phyloP scores from a whole-genome alignment of 768 basidiomycete species.

The Lactarius trivialis region DNA sequence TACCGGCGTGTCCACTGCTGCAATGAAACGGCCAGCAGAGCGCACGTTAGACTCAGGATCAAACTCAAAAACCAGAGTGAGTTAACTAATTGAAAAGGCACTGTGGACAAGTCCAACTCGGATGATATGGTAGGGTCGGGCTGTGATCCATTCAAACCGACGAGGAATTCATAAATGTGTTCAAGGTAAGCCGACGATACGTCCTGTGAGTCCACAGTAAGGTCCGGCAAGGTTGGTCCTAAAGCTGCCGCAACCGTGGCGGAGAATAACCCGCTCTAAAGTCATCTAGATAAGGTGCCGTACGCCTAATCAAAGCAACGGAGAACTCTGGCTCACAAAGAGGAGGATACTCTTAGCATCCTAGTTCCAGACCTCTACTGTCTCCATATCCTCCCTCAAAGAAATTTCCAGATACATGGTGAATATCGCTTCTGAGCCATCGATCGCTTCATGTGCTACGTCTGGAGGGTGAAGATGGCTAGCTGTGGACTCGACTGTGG shows the following conservation, averaged over 20 bases:
- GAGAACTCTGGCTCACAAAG: background rate
- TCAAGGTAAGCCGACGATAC: background rate
- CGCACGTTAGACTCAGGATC: background rate
- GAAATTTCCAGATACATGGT: background rate
- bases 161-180: background rate
- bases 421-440: background rate
- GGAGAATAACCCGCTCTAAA: conserved; percentile 16
- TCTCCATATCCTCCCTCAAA: background rate
- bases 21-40: background rate
- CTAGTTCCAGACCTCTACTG: background rate
- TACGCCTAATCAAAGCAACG: background rate
- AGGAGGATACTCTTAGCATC: background rate
- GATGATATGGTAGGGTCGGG: too few species aligned
- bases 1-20: background rate
- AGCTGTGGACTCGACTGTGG: too few species aligned
- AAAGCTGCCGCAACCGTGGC: conserved; percentile 15
- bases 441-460: background rate
- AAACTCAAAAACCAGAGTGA: background rate
- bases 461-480: too few species aligned
- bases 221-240: background rate
- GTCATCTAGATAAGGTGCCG: background rate
- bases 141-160: too few species aligned
- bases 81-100: background rate
- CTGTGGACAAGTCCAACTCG: too few species aligned
- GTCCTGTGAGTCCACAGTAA: conserved; percentile 1